Evolutionary conservation across 768 basidiomycete species (phyloP).

Genomic region (Ephemerocybe angulata): DNA sequence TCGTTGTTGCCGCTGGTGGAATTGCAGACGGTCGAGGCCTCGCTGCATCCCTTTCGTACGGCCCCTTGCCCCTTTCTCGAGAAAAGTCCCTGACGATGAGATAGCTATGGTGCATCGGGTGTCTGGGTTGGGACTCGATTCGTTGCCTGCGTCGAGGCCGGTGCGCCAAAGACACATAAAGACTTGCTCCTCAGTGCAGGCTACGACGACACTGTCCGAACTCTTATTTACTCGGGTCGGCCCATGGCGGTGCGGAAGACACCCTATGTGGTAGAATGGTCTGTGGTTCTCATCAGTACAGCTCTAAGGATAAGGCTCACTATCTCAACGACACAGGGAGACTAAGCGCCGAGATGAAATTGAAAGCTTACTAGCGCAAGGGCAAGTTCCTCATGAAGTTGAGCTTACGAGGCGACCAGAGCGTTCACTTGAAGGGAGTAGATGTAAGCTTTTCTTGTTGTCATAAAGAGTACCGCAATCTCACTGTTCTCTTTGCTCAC

Average conservation of each 20-base stretch:
- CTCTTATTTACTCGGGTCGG: slow-evolving; percentile 72
- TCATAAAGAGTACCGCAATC: neutral
- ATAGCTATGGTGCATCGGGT: slow-evolving; percentile 75
- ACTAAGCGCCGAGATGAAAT: slow-evolving; percentile 57
- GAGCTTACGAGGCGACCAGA: slow-evolving; percentile 71
- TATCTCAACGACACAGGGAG: slow-evolving; percentile 43
- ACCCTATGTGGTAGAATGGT: slow-evolving; percentile 75
- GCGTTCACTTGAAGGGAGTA: slow-evolving; percentile 52
- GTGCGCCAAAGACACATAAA: slow-evolving; percentile 72
- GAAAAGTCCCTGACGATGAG: neutral
- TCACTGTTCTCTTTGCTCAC: slow-evolving; percentile 2
- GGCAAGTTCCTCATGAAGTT: slow-evolving; percentile 71
- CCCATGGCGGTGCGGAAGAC: slow-evolving; percentile 83
- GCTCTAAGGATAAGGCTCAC: neutral
- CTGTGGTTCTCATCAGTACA: slow-evolving; percentile 1
- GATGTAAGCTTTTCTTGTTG: slow-evolving; percentile 43
- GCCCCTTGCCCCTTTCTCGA: neutral
- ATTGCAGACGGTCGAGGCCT: slow-evolving; percentile 81
- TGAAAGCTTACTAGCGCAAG: slow-evolving; percentile 50
- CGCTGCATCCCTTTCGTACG: slow-evolving; percentile 67
- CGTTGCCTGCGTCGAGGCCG: slow-evolving; percentile 77
- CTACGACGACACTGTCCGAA: slow-evolving; percentile 72
- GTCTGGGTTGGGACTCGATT: slow-evolving; percentile 91
- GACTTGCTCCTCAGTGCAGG: slow-evolving; percentile 62
- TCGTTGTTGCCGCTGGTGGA: slow-evolving; percentile 83